Conservation (phyloP, 352 stramenopile species). For the Phytopythium aichiense region DNA sequence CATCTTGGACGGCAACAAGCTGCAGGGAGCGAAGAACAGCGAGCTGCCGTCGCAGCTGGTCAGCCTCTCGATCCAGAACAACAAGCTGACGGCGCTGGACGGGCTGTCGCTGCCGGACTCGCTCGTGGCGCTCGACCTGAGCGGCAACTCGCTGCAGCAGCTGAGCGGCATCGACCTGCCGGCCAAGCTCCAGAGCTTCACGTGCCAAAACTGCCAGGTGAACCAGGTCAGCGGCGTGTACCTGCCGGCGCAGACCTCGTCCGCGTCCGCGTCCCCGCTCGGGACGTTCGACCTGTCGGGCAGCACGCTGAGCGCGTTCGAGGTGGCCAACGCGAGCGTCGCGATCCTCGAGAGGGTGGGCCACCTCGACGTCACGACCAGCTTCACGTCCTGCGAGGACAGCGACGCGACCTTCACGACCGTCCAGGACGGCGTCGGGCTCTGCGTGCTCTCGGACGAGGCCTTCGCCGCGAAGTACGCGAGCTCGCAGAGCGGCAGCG, state of each 20-base stretch:
- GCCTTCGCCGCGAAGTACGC: constrained; percentile 27
- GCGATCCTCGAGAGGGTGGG: constrained; percentile 18
- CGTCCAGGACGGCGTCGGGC: constrained; percentile 19
- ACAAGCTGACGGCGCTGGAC: not conserved
- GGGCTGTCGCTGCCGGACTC: constrained; percentile 5
- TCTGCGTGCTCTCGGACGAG: constrained; percentile 28
- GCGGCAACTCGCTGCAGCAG: constrained; percentile 21
- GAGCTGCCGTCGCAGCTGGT: not conserved
- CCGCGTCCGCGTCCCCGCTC: constrained; percentile 10
- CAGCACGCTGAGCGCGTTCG: constrained; percentile 25
- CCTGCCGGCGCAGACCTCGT: constrained; percentile 11
- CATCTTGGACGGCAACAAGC: constrained; percentile 6
- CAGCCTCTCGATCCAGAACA: constrained; percentile 2
- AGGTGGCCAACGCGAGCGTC: constrained; percentile 29
- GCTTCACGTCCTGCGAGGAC: constrained; percentile 21
- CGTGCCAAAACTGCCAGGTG: constrained; percentile 27
- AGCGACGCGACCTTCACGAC: constrained; percentile 8
- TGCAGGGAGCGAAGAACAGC: not conserved
- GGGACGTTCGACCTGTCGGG: constrained; percentile 24
- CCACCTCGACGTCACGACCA: constrained; percentile 26
- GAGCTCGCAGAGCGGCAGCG: constrained; percentile 3
- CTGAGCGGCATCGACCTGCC: constrained; percentile 28
- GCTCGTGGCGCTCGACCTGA: constrained; percentile 23
- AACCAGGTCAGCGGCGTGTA: constrained; percentile 19
- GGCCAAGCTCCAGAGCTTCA: constrained; percentile 23